Conservation (phyloP, 139 green algal species). For the Yamagishiella unicocca region DNA sequence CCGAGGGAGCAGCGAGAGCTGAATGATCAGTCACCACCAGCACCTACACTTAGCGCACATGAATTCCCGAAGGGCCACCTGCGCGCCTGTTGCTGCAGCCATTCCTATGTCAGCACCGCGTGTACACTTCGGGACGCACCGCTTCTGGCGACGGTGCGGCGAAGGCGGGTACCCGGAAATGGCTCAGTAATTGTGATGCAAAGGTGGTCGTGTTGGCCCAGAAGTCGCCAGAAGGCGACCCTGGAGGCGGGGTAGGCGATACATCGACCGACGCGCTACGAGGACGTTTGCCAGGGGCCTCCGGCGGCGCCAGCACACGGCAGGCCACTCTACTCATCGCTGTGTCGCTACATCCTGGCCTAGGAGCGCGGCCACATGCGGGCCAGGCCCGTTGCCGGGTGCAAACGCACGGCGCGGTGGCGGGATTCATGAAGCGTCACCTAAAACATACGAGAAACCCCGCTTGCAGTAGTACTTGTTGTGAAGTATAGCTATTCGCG, state of each 20-base stretch:
- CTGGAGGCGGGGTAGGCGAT: neutral
- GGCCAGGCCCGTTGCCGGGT: neutral
- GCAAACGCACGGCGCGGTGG: conserved; percentile 11
- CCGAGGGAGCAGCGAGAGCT: neutral
- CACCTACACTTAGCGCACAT: too few relatives aligned
- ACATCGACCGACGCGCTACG: conserved; percentile 21
- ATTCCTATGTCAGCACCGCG: conserved; percentile 8
- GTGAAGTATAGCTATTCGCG: too few relatives aligned
- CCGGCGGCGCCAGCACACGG: conserved; percentile 21
- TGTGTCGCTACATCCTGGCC: neutral
- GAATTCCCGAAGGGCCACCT: too few relatives aligned
- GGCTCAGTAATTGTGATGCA: neutral
- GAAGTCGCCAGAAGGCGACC: neutral
- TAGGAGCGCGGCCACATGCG: neutral
- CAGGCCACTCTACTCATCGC: neutral
- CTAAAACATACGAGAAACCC: neutral
- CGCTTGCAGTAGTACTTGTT: too few relatives aligned
- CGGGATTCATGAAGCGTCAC: neutral
- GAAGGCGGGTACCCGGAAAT: conserved; percentile 7
- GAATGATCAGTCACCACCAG: too few relatives aligned
- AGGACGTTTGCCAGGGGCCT: conserved; percentile 18
- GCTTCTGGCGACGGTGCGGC: neutral
- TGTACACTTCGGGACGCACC: neutral
- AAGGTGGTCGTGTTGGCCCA: conserved; percentile 20
- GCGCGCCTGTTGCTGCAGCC: neutral